phyloP scores from a whole-genome alignment of 2,329 filamentous ascomycete genomes.

The Saccharata proteae region DNA sequence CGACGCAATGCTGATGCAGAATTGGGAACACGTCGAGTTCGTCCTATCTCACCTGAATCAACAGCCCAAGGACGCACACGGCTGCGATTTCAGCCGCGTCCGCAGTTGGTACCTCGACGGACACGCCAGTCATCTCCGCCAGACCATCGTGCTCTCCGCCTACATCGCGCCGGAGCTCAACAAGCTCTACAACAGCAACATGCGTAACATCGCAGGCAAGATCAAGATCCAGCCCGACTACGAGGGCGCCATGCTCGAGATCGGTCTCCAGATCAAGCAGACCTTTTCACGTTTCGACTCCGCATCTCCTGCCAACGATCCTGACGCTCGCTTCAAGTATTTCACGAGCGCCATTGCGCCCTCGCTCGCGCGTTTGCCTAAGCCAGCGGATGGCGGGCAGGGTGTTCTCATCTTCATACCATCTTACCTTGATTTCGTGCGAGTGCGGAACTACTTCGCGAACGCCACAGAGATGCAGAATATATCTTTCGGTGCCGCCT shows the following conservation, averaged over 20 bases:
- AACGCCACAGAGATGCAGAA: constrained; percentile 47
- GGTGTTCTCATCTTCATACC: constrained; percentile 85
- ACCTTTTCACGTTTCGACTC: constrained; percentile 82
- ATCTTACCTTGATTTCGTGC: constrained; percentile 89
- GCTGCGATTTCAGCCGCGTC: constrained; percentile 86
- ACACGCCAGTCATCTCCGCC: constrained; percentile 66
- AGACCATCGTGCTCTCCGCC: constrained; percentile 69
- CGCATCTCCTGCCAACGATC: constrained; percentile 57
- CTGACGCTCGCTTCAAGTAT: constrained; percentile 81
- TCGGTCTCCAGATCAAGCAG: constrained; percentile 63
- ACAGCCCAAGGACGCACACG: constrained; percentile 79
- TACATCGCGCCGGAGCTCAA: constrained; percentile 86
- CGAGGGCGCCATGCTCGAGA: constrained; percentile 58
- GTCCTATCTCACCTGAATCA: constrained; percentile 86
- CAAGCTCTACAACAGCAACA: constrained; percentile 60
- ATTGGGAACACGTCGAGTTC: constrained; percentile 91
- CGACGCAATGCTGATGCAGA: constrained; percentile 91
- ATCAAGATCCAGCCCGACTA: constrained; percentile 58
- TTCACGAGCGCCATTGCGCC: constrained; percentile 77
- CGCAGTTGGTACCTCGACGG: constrained; percentile 88
- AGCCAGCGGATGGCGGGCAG: constrained; percentile 38
- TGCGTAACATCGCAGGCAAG: constrained; percentile 72
- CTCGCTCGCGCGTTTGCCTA: constrained; percentile 55
- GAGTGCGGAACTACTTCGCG: constrained; percentile 83
- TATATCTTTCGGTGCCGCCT: constrained; percentile 67